Evolutionary conservation across 2,329 filamentous ascomycete species (phyloP), one percentile per base, ranked within the genome.

Genomic region (Phaeophleospora eucalypticola): DNA sequence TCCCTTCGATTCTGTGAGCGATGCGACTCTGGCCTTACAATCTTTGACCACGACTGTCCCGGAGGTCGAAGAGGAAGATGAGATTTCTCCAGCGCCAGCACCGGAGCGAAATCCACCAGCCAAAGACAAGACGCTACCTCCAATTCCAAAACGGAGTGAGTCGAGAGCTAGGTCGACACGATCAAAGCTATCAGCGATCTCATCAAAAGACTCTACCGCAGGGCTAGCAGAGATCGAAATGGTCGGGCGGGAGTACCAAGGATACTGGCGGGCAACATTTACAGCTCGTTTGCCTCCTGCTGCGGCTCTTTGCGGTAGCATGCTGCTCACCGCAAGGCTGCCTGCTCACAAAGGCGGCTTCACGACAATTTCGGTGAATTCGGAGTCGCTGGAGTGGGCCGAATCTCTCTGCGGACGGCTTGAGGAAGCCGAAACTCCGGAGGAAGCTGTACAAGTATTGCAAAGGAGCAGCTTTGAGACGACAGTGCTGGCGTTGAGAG

Each of bases 181-280:
- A 32, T 41, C 39, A 12, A 21, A 33, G 39, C 39, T 21, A 12
- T 41, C 39, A 4, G 4, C 21, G 10, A 32, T 29, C 6, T 33
- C n/a, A n/a, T n/a, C 29, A n/a, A 35, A 34, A 4, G 18, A 46
- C 20, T 8, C 15, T 3, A 36, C 44, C 16, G 33, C 39, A 4
- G 21, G 20, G 4, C 27, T 27, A 10, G 49, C 49, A 4, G 52
- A 54, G 27, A 48, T 54, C 4, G 52, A 54, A 17, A 52, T 54
- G 52, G 44, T 39, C 24, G 36, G 48, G 8, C 17, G 48, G 43
- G 41, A 50, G 24, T 48, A 49, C 15, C 46, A 45, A 34, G 52
- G 52, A 24, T 54, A 54, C 27, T 52, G 49, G 49, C 44, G 45
- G 17, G 43, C 46, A 12, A 48, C 52, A 7, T 51, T 52, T 19